phyloP scores from a whole-genome alignment of 2,329 filamentous ascomycete species.

The Furcasterigmium sp. region DNA sequence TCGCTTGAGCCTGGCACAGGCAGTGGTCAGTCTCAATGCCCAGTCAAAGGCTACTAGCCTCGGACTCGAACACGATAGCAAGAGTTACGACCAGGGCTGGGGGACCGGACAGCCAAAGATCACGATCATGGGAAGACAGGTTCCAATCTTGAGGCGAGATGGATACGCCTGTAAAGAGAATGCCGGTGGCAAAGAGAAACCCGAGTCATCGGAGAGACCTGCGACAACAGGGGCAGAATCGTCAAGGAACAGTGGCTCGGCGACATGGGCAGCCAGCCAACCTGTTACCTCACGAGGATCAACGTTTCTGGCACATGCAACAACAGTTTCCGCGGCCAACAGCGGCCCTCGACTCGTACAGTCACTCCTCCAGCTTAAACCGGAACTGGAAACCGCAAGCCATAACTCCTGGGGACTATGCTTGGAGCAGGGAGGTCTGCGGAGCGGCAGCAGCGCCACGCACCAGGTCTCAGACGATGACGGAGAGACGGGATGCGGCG shows the following conservation, averaged over 20 bases:
- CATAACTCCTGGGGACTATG: conserved; percentile 57
- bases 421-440: too few relatives aligned
- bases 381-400: conserved; percentile 45
- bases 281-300: conserved; percentile 48
- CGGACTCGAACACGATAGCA: conserved; percentile 61
- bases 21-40: conserved; percentile 77
- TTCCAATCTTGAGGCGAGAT: conserved; percentile 71
- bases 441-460: neutral
- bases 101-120: conserved; percentile 71
- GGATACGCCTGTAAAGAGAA: conserved; percentile 30
- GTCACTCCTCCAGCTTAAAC: conserved; percentile 41
- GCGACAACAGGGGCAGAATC: too few relatives aligned
- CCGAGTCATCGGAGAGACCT: too few relatives aligned
- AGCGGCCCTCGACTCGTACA: conserved; percentile 39
- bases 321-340: too few relatives aligned
- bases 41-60: conserved; percentile 70
- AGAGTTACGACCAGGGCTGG: conserved; percentile 66
- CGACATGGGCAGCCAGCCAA: conserved; percentile 45
- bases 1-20: conserved; percentile 75
- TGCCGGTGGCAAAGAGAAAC: neutral
- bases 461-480: conserved; percentile 50
- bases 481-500: conserved; percentile 55
- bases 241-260: too few relatives aligned
- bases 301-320: conserved; percentile 53
- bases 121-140: conserved; percentile 65